Percentiles rank a stretch among this genome's conserved stretches.
These are phyloP conservation scores for Phytophthora pisi DNA, from an alignment of 352 stramenopile species.

Conservation along the genomic window DNA sequence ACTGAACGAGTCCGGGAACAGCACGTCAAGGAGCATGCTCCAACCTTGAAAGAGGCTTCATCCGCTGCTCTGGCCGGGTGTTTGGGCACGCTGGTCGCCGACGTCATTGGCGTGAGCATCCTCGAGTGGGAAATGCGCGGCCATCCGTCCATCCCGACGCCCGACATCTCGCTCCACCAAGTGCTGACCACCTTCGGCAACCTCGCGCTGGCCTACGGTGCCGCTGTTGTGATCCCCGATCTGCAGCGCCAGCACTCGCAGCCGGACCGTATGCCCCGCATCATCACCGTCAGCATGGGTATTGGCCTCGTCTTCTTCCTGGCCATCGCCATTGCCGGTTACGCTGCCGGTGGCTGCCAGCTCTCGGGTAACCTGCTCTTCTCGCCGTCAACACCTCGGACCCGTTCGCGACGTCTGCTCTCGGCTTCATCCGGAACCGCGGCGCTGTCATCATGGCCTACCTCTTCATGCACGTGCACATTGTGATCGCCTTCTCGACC, in stretches of 20 bases:
- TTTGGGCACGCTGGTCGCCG: slow-evolving; percentile 38
- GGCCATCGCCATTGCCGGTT: slow-evolving; percentile 44
- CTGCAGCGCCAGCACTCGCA: slow-evolving; percentile 53
- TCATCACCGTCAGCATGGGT: slow-evolving; percentile 45
- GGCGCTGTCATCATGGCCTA: slow-evolving; percentile 43
- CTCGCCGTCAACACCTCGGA: slow-evolving; percentile 37
- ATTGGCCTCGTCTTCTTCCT: slow-evolving; percentile 47
- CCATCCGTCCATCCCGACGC: slow-evolving; percentile 34
- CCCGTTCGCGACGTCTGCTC: slow-evolving; percentile 24
- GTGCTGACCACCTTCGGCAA: slow-evolving; percentile 39
- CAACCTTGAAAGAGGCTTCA: slow-evolving; percentile 37
- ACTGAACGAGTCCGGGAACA: no score
- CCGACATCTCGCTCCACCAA: slow-evolving; percentile 37
- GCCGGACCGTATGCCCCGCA: slow-evolving; percentile 48
- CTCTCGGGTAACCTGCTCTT: slow-evolving; percentile 46
- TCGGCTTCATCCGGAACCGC: slow-evolving; percentile 37
- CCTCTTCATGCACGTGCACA: slow-evolving; percentile 52
- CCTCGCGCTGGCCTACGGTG: slow-evolving; percentile 36
- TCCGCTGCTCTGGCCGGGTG: slow-evolving; percentile 34
- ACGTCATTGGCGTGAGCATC: slow-evolving; percentile 38
- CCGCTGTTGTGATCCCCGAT: slow-evolving; percentile 38
- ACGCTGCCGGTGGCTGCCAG: slow-evolving; percentile 46
- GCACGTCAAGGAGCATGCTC: slow-evolving; percentile 30
- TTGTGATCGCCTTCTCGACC: slow-evolving; percentile 55
- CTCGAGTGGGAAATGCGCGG: slow-evolving; percentile 40